Evolutionary conservation across 805 yeast genomes (phyloP).

Genomic region (Metschnikowia reukaufii): DNA sequence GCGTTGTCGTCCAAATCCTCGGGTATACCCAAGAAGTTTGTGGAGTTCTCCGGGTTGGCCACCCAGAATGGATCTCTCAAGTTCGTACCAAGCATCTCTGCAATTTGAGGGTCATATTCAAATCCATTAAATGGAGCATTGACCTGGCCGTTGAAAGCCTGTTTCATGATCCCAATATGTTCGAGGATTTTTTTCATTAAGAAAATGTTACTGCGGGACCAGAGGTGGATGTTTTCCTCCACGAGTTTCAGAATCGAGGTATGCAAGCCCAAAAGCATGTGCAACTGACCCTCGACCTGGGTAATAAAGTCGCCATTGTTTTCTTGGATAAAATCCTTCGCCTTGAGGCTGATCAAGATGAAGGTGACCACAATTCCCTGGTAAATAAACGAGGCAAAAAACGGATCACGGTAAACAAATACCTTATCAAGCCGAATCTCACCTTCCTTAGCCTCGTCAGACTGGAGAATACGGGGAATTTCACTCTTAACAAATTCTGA

Average conservation of each 20-base stretch:
- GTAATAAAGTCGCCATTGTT: slow-evolving; percentile 23
- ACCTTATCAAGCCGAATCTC: slow-evolving; percentile 29
- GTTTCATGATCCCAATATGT: slow-evolving; percentile 26
- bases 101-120: slow-evolving; percentile 23
- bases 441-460: slow-evolving; percentile 9
- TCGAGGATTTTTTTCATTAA: slow-evolving; percentile 32
- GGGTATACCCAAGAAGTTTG: slow-evolving; percentile 12
- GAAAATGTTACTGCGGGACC: slow-evolving; percentile 37
- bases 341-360: slow-evolving; percentile 47
- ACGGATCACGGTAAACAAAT: slow-evolving; percentile 45
- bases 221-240: slow-evolving; percentile 24
- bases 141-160: slow-evolving; percentile 5
- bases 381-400: slow-evolving; percentile 48
- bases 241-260: slow-evolving; percentile 22
- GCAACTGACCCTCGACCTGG: slow-evolving; percentile 25
- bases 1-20: slow-evolving; percentile 3
- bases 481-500: slow-evolving; percentile 14
- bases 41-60: slow-evolving; percentile 31
- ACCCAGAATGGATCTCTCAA: slow-evolving; percentile 53
- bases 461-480: slow-evolving; percentile 13
- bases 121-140: slow-evolving; percentile 11
- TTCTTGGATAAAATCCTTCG: slow-evolving; percentile 30
- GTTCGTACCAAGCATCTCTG: slow-evolving; percentile 41
- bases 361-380: slow-evolving; percentile 53
- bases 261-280: slow-evolving; percentile 26